These are phyloP conservation scores for Backusella westeae DNA, from an alignment of 192 early-diverging fungal species.

Conservation along the genomic window DNA sequence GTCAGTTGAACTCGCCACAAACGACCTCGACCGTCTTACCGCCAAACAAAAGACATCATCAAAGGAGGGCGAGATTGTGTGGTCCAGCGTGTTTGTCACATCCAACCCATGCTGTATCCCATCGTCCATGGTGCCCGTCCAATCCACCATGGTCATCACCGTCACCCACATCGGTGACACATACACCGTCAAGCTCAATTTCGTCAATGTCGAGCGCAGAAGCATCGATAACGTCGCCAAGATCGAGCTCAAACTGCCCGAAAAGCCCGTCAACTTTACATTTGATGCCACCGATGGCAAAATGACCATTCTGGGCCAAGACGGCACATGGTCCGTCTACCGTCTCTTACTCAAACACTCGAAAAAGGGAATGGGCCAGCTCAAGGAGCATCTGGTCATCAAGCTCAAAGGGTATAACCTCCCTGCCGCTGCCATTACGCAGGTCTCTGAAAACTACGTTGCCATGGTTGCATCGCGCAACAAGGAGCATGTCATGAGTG, in stretches of 20 bases:
- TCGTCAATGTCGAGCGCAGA: conserved; percentile 44
- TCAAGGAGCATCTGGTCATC: conserved; percentile 10
- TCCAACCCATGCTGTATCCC: conserved; percentile 45
- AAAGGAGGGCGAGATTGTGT: conserved; percentile 21
- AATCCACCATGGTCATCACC: conserved; percentile 43
- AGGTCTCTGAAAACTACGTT: conserved; percentile 45
- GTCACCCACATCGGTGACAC: conserved; percentile 15
- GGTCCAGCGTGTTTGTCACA: conserved; percentile 44
- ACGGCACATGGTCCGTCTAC: conserved; percentile 28
- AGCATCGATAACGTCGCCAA: conserved; percentile 40
- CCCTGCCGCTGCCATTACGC: conserved; percentile 14
- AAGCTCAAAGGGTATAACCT: conserved; percentile 16
- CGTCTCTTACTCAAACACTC: conserved; percentile 28
- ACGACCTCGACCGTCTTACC: conserved; percentile 43
- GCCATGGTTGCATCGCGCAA: conserved; percentile 34
- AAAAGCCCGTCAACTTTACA: conserved; percentile 16
- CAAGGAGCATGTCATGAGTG: conserved; percentile 41
- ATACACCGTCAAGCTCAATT: conserved; percentile 32
- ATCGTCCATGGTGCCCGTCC: conserved; percentile 34
- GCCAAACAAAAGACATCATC: conserved; percentile 31
- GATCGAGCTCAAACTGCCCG: conserved; percentile 28
- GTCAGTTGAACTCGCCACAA: conserved; percentile 40
- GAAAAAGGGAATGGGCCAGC: conserved; percentile 19
- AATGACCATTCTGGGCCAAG: conserved; percentile 14
- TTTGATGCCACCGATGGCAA: conserved; percentile 22